These are phyloP conservation scores for Candida labiduridarum DNA, from an alignment of 1,139 yeast genomes.

Conservation along the genomic window DNA sequence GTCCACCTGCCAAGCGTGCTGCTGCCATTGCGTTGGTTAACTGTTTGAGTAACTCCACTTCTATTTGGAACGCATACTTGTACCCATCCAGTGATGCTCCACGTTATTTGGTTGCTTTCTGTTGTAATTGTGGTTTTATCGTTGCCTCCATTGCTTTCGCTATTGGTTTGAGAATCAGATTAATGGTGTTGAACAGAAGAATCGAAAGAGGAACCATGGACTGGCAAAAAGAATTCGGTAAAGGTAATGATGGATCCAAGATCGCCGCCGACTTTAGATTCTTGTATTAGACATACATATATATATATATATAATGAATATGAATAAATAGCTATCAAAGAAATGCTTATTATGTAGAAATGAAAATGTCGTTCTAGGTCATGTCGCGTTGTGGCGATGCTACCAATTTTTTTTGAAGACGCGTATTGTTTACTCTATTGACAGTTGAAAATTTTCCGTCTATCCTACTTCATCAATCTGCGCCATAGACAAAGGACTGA, in stretches of 20 bases:
- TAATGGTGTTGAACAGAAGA: constrained; percentile 41
- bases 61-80: constrained; percentile 56
- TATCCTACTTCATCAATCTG: neutral
- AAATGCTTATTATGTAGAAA: neutral
- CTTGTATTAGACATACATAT: constrained; percentile 22
- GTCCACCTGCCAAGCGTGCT: constrained; percentile 58
- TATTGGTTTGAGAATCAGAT: constrained; percentile 39
- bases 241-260: constrained; percentile 46
- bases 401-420: neutral
- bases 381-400: neutral
- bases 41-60: constrained; percentile 53
- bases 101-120: constrained; percentile 46
- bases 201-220: constrained; percentile 51
- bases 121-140: constrained; percentile 52
- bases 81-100: constrained; percentile 48
- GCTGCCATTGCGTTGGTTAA: constrained; percentile 55
- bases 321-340: neutral
- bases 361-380: neutral
- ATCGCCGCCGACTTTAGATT: constrained; percentile 48
- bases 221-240: constrained; percentile 54
- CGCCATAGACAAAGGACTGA: neutral
- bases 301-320: neutral
- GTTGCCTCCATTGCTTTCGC: constrained; percentile 44
- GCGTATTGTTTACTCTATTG: neutral
- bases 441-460: neutral